Base-by-base conservation (phyloP, 164 flowering plant genomes). In the Macadamia tetraphylla region DNA sequence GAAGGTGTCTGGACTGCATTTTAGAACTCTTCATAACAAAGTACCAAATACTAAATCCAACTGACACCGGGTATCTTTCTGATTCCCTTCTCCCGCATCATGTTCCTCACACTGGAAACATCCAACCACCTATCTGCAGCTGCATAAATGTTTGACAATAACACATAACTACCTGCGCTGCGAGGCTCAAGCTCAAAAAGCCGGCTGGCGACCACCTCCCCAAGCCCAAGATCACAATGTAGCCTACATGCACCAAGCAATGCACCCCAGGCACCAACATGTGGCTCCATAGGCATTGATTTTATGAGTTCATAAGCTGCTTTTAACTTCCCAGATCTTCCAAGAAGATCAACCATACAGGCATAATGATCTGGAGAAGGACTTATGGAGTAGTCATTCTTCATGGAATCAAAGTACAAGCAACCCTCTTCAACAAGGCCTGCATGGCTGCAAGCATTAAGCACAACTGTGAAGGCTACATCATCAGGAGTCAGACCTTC, bases 361-460 rank as follows among this genome's bases (percentile, higher is more conserved):
- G 89, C 86, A 79, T 84, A 85, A 43, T 88, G 94, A 58, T 85
- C 86, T 9, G 83, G 79, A 49, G 88, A 79, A 10, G 90, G 86
- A 62, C 48, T 74, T 0, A 83, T 67, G 2, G 74, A 76, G 70
- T 77, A 84, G 9, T 78, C 53, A 46, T 77, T 69, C 48, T 53
- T 69, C 86, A 87, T 84, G 30, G 66, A 40, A 30, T 80, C 70
- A 61, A 88, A 84, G 68, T 60, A 83, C 6, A 66, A 70, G 66
- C 68, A 84, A 15, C 89, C 94, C 66, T 88, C 89, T 15, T 84
- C 86, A 29, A 88, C 84, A 66, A 88, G 88, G 29, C 87, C 88
- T 0, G 79, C 83, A 71, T 63, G 85, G 61, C 89, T 81, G 68
- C 94, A 88, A 57, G 88, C 88, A 0, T 79, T 71, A 65, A 88